Conservation (phyloP, 2,329 filamentous ascomycete genomes). For the Cytospora schulzeri region DNA sequence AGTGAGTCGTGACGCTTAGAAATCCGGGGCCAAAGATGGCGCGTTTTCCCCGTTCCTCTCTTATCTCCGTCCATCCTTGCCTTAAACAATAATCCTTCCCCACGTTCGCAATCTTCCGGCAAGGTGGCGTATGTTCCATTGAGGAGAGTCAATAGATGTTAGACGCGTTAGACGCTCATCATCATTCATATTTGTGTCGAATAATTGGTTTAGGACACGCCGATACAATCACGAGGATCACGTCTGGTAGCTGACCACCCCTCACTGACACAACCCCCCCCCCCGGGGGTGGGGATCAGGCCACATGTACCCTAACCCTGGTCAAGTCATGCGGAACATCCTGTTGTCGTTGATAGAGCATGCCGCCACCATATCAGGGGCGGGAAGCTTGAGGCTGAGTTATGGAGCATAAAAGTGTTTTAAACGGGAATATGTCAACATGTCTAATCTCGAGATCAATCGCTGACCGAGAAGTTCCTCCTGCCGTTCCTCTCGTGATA, state of each 20-base stretch:
- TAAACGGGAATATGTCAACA: too few species aligned
- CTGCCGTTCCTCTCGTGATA: too few species aligned
- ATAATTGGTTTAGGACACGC: neutral
- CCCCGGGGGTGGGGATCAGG: too few species aligned
- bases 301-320: neutral
- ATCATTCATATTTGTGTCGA: neutral
- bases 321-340: too few species aligned
- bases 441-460: too few species aligned
- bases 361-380: too few species aligned
- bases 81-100: neutral
- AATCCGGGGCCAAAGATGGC: slow-evolving; percentile 19
- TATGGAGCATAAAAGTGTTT: too few species aligned
- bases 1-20: slow-evolving; percentile 24
- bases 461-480: too few species aligned
- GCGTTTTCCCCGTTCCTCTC: neutral
- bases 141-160: neutral
- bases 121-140: slow-evolving; percentile 21
- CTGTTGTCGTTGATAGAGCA: too few species aligned
- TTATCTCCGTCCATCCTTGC: slow-evolving; percentile 24
- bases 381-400: too few species aligned
- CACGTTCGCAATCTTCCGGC: slow-evolving; percentile 19
- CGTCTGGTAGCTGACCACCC: too few species aligned
- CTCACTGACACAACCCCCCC: too few species aligned
- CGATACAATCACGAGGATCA: neutral
- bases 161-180: neutral